Percentiles rank a stretch among this genome's conserved stretches.
phyloP scores from a whole-genome alignment of 805 yeast genomes.

The Naumovozyma dairenensis region DNA sequence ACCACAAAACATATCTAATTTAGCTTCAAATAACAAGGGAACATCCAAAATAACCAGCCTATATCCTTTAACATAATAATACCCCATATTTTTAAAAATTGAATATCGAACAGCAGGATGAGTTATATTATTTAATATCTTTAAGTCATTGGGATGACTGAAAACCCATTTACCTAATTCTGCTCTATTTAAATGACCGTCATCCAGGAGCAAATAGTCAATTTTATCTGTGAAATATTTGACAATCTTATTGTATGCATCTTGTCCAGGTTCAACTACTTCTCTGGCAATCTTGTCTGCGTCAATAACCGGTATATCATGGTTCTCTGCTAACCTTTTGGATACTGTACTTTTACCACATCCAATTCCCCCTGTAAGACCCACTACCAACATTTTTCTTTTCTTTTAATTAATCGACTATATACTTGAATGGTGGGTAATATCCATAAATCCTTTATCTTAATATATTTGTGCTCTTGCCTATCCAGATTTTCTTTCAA shows the following conservation, averaged over 20 bases:
- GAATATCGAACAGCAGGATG: constrained; percentile 75
- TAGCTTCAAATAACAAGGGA: constrained; percentile 79
- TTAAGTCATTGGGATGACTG: constrained; percentile 49
- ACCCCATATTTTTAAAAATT: constrained; percentile 47
- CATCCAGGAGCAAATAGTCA: constrained; percentile 36
- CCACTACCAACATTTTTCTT: constrained; percentile 72
- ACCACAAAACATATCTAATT: constrained; percentile 64
- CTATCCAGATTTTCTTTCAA: too few relatives aligned
- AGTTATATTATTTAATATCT: constrained; percentile 58
- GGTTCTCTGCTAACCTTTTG: constrained; percentile 38
- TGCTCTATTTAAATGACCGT: constrained; percentile 48
- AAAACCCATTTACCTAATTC: constrained; percentile 75
- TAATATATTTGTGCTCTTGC: too few relatives aligned
- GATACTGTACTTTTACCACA: constrained; percentile 95
- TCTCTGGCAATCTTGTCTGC: constrained; percentile 86
- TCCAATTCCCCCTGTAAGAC: constrained; percentile 97
- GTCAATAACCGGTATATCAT: constrained; percentile 58
- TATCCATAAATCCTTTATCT: too few relatives aligned
- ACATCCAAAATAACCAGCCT: constrained; percentile 72
- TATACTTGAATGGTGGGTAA: too few relatives aligned
- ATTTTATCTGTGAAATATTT: constrained; percentile 46
- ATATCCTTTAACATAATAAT: constrained; percentile 48
- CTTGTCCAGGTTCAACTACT: constrained; percentile 71
- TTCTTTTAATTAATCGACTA: not conserved
- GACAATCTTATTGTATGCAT: constrained; percentile 60